phyloP scores from a whole-genome alignment of 176 grass and related monocot species.

The Aegilops umbellulata region DNA sequence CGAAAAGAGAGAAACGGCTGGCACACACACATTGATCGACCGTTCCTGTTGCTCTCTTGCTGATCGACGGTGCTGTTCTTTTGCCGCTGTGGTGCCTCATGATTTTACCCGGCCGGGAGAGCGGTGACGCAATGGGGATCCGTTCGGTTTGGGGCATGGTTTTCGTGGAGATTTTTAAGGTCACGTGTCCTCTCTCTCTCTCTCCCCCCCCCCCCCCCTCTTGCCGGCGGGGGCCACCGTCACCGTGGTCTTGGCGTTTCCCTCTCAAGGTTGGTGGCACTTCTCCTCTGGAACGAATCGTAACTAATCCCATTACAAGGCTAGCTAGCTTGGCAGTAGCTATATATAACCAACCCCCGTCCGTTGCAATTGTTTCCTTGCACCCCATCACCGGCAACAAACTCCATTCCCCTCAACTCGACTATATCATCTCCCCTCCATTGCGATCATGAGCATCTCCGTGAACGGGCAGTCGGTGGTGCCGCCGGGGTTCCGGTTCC shows the following conservation, averaged over 20 bases:
- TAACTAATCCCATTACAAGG: constrained; percentile 71
- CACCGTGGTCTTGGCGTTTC: constrained; percentile 21
- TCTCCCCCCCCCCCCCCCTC: background rate
- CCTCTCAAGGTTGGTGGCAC: constrained; percentile 75
- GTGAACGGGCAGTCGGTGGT: constrained; percentile 85
- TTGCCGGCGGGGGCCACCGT: constrained; percentile 17
- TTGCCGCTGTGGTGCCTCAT: background rate
- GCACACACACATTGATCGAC: background rate
- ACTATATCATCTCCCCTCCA: background rate
- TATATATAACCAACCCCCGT: constrained; percentile 65
- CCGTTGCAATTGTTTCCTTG: constrained; percentile 55
- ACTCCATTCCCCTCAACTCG: background rate
- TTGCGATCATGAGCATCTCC: constrained; percentile 68
- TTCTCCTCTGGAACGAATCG: constrained; percentile 29
- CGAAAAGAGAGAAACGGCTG: background rate
- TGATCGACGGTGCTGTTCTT: constrained; percentile 33
- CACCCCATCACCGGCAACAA: constrained; percentile 35
- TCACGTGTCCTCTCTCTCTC: constrained; percentile 45
- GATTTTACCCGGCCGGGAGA: background rate
- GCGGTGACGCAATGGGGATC: too few species aligned
- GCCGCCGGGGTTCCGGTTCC: constrained; percentile 89
- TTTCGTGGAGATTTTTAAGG: constrained; percentile 86
- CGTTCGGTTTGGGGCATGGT: constrained; percentile 34
- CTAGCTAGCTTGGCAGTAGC: background rate
- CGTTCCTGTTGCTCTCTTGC: constrained; percentile 25